phyloP scores from a whole-genome alignment of 2,329 filamentous ascomycete species.

The Intubia oerlemansii region DNA sequence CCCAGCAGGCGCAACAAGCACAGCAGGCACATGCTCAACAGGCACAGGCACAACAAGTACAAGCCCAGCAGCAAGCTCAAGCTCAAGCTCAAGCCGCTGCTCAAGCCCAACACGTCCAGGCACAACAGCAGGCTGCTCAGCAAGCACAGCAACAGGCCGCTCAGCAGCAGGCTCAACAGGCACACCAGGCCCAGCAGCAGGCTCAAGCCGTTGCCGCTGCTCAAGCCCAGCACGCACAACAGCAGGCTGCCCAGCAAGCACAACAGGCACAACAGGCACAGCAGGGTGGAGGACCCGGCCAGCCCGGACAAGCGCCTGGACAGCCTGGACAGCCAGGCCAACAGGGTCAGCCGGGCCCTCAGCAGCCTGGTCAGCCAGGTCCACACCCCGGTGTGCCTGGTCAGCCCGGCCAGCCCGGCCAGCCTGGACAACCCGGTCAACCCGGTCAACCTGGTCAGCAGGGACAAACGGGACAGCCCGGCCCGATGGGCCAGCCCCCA shows the following conservation, averaged over 20 bases:
- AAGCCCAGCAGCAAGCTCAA: slow-evolving; percentile 2
- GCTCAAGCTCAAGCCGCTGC: no score
- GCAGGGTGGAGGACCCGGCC: slow-evolving; percentile 21
- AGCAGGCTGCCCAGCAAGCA: slow-evolving; percentile 16
- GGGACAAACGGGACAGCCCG: background rate
- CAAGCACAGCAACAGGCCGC: slow-evolving; percentile 10
- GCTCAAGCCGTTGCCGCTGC: no score
- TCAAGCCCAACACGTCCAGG: slow-evolving; percentile 9
- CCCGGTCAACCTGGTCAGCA: no score
- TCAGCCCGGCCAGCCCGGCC: no score
- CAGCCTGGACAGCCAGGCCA: no score
- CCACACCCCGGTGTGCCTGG: no score
- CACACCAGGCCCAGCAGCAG: no score
- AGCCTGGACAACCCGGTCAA: no score
- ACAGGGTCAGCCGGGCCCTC: no score
- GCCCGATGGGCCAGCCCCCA: slow-evolving; percentile 9
- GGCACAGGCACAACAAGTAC: slow-evolving; percentile 13
- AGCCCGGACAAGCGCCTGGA: no score
- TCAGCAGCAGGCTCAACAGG: slow-evolving; percentile 16
- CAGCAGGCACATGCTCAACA: slow-evolving; percentile 8
- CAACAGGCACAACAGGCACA: slow-evolving; percentile 12
- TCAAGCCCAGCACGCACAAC: slow-evolving; percentile 29
- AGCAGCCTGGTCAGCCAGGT: slow-evolving; percentile 1
- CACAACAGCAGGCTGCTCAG: slow-evolving; percentile 17
- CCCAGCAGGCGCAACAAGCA: slow-evolving; percentile 3